Base-by-base conservation (phyloP, 169 alveolate genomes). In the Ichthyophthirius multifiliis region DNA sequence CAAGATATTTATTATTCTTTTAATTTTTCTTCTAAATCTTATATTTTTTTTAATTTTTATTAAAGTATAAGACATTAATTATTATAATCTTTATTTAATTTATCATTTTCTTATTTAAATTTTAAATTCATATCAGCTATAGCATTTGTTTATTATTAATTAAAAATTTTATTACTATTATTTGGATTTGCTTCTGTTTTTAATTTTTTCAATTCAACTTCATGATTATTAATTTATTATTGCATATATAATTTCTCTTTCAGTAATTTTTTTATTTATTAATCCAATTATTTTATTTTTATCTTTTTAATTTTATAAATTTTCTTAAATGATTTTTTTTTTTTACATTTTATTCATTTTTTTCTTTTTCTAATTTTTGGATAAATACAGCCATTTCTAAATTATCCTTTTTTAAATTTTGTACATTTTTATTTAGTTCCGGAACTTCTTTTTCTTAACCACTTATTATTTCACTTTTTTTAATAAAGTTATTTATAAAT, bases 351-450 rank as follows among this genome's bases (percentile, higher is more conserved):
- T n/a, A n/a, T 55, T 55, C 71, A 55, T 55, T 55, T 7, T 55
- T 55, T 55, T 55, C 71, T 55, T 55, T 55, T 23, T 55, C 71
- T 55, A 55, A 55, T 55, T 55, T 55, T 23, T 55, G 31, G 6
- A 55, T 55, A 16, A 55, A 27, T 27, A 55, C 71, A 20, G 71
- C 71, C 71, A 55, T 55, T 55, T 55, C 71, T 55, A 55, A 55
- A n/a, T 55, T 55, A 9, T 55, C 71, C 23, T 55, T 55, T 55
- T 55, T 55, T 13, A 55, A 39, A 1, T 34, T 39, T 55, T 55
- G 43, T 10, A 55, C 71, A 27, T 55, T 55, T 27, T 55, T 55
- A 23, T 55, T 55, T 3, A n/a, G n/a, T n/a, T n/a, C n/a, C n/a
- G n/a, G n/a, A n/a, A 55, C 23, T 23, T 39, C 71, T 27, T 55